Percentiles rank a stretch among this genome's conserved stretches.
These are phyloP conservation scores for Aquilaria agallochum DNA, from an alignment of 441 rosid species.

Conservation along the genomic window DNA sequence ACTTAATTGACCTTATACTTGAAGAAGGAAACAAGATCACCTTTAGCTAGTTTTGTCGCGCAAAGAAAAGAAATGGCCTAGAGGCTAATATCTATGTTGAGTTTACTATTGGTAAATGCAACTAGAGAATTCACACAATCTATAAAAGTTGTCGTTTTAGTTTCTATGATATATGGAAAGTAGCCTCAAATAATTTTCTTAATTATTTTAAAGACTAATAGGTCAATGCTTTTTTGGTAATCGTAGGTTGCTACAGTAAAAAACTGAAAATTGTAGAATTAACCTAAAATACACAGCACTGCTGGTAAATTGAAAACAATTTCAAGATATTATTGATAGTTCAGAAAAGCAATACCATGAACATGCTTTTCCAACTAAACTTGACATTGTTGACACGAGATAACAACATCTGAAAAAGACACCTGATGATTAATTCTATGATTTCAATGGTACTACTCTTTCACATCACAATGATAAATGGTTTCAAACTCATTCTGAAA, in stretches of 20 bases:
- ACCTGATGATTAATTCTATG: conserved; percentile 96
- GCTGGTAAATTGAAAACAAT: not conserved
- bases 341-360: conserved; percentile 65
- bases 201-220: conserved; percentile 92
- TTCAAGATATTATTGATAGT: not conserved
- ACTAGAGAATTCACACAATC: conserved; percentile 98
- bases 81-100: conserved; percentile 92
- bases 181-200: conserved; percentile 97
- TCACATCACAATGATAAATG: conserved; percentile 98
- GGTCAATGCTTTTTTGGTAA: conserved; percentile 95
- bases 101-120: conserved; percentile 96
- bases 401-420: conserved; percentile 98
- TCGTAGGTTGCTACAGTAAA: conserved; percentile 99
- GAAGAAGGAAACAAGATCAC: conserved; percentile 76
- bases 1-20: conserved; percentile 67
- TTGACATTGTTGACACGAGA: conserved; percentile 97
- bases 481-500: conserved; percentile 99
- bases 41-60: conserved; percentile 97
- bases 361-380: conserved; percentile 99
- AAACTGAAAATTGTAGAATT: conserved; percentile 46
- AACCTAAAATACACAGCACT: not conserved
- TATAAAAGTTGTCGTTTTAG: conserved; percentile 97
- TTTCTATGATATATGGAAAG: conserved; percentile 97
- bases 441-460: conserved; percentile 98
- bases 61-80: conserved; percentile 96